These are phyloP conservation scores for Fusarium sp. DNA, from an alignment of 2,329 filamentous ascomycete genomes.

Conservation along the genomic window DNA sequence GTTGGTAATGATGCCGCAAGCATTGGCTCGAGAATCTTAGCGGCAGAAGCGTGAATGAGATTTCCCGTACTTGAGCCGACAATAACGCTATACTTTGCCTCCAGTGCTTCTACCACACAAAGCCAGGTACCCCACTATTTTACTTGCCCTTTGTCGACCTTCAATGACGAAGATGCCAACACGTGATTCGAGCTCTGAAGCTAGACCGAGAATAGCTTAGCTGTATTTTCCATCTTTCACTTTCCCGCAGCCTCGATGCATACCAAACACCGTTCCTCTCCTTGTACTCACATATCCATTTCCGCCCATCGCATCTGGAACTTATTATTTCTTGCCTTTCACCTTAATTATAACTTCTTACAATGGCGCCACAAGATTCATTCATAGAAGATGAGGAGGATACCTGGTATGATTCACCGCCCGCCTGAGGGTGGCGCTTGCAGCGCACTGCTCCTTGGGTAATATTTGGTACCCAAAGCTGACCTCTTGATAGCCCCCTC, in stretches of 20 bases:
- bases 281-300: slow-evolving; percentile 38
- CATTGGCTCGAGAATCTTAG: slow-evolving; percentile 42
- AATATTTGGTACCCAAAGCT: slow-evolving; percentile 36
- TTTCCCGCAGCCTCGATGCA: slow-evolving; percentile 44
- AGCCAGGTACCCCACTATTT: slow-evolving; percentile 33
- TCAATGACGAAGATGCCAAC: slow-evolving; percentile 16
- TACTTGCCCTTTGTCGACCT: background rate
- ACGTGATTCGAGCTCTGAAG: slow-evolving; percentile 32
- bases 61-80: slow-evolving; percentile 46
- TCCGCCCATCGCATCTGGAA: slow-evolving; percentile 31
- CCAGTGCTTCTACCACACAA: background rate
- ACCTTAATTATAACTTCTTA: slow-evolving; percentile 42
- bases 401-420: slow-evolving; percentile 63
- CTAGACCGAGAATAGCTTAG: slow-evolving; percentile 40
- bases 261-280: slow-evolving; percentile 40
- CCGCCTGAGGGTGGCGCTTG: slow-evolving; percentile 9
- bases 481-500: slow-evolving; percentile 74
- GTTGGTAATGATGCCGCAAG: slow-evolving; percentile 47
- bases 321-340: slow-evolving; percentile 30
- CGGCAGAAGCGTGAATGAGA: slow-evolving; percentile 22
- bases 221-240: slow-evolving; percentile 42
- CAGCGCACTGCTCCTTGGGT: slow-evolving; percentile 35
- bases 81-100: slow-evolving; percentile 33
- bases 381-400: slow-evolving; percentile 79
- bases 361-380: slow-evolving; percentile 74